Percentiles rank a stretch among this genome's conserved stretches.
Conservation (phyloP, 768 basidiomycete species). For the Sporobolomyces pararoseus region DNA sequence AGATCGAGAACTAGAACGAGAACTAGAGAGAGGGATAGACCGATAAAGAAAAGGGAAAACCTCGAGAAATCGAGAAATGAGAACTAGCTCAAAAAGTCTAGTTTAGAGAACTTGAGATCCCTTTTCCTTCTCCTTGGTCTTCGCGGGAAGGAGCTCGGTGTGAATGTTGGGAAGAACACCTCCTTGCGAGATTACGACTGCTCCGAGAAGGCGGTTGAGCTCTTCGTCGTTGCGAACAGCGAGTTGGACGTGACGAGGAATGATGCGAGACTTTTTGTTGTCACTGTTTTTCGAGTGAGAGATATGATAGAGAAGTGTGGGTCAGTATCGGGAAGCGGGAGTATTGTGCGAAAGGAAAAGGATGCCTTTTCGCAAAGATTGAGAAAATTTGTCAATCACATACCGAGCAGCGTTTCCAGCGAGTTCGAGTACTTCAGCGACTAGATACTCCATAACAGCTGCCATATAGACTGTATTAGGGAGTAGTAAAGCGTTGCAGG, state of each 20-base stretch:
- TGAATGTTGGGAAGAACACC: conserved; percentile 81
- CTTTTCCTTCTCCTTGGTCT: conserved; percentile 54
- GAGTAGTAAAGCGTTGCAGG: too few relatives aligned
- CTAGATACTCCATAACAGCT: too few relatives aligned
- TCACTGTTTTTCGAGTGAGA: conserved; percentile 20
- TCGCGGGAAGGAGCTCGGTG: conserved; percentile 58
- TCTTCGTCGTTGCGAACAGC: conserved; percentile 63
- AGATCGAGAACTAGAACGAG: too few relatives aligned
- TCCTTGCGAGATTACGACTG: conserved; percentile 85
- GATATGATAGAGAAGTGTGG: background rate
- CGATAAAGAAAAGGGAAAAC: too few relatives aligned
- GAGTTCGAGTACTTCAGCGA: conserved; percentile 89
- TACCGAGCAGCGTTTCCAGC: conserved; percentile 80
- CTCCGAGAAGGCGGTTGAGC: conserved; percentile 69
- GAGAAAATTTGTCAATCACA: conserved; percentile 38
- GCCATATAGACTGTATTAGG: too few relatives aligned
- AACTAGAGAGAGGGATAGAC: too few relatives aligned
- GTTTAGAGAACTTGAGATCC: too few relatives aligned
- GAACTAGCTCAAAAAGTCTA: too few relatives aligned
- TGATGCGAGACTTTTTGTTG: conserved; percentile 56
- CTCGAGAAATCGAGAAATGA: too few relatives aligned
- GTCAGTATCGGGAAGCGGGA: too few relatives aligned
- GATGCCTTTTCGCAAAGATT: background rate
- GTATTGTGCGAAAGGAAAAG: background rate
- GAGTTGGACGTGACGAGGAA: conserved; percentile 85